A percentile compares a stretch with the other conserved stretches of the same genome.
phyloP scores from a whole-genome alignment of 2,329 filamentous ascomycete genomes.

The Alternaria triticimaculans region DNA sequence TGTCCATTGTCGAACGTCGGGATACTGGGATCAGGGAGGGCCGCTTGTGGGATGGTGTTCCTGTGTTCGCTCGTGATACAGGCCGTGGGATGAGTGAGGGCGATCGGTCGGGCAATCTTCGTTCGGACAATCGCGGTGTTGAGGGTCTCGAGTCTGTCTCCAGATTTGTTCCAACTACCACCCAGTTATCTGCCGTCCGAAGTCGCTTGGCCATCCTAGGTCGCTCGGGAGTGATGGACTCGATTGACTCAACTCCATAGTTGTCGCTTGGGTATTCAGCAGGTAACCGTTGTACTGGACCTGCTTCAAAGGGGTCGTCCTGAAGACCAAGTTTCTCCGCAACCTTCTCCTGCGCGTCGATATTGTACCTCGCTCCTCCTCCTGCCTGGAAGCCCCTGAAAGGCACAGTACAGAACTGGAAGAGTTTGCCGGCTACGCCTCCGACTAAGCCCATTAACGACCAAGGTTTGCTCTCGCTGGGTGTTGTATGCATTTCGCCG shows the following conservation, averaged over 20 bases:
- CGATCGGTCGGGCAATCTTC: slow-evolving; percentile 34
- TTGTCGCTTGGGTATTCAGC: slow-evolving; percentile 62
- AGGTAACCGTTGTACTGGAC: slow-evolving; percentile 48
- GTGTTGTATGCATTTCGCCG: slow-evolving; percentile 21
- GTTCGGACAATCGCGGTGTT: slow-evolving; percentile 47
- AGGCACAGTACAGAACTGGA: slow-evolving; percentile 78
- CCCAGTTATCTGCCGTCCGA: slow-evolving; percentile 58
- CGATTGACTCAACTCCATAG: slow-evolving; percentile 55
- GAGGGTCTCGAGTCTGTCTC: slow-evolving; percentile 63
- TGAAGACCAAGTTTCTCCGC: slow-evolving; percentile 31
- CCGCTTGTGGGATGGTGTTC: slow-evolving; percentile 30
- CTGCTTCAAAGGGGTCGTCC: slow-evolving; percentile 25
- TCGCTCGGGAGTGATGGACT: slow-evolving; percentile 52
- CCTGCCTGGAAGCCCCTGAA: slow-evolving; percentile 89
- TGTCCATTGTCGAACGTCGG: slow-evolving; percentile 45
- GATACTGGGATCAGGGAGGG: slow-evolving; percentile 55
- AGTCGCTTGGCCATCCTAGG: slow-evolving; percentile 56
- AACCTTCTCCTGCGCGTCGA: slow-evolving; percentile 51
- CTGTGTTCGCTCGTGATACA: slow-evolving; percentile 26
- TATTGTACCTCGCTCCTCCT: slow-evolving; percentile 74
- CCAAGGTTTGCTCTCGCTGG: slow-evolving; percentile 36
- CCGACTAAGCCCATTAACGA: slow-evolving; percentile 66
- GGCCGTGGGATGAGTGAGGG: slow-evolving; percentile 48
- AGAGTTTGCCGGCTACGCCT: slow-evolving; percentile 76
- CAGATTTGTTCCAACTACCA: slow-evolving; percentile 55